Percentiles rank a stretch among this genome's conserved stretches.
Evolutionary conservation across 1,139 yeast genomes (phyloP).

Genomic region (Saccharomycopsis hybrid): DNA sequence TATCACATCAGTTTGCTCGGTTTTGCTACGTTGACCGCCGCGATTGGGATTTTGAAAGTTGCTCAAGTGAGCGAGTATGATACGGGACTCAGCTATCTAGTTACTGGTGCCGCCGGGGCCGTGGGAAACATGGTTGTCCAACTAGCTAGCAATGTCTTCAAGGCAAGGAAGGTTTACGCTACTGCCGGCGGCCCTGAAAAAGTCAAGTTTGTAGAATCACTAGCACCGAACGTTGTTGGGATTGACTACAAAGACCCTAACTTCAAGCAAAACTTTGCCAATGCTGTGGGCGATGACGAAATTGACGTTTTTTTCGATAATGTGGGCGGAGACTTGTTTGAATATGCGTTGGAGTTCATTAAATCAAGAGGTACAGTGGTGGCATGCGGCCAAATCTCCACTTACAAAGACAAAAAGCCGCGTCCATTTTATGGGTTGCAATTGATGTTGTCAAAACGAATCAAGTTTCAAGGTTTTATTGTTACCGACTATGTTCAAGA

Average conservation of each 20-base stretch:
- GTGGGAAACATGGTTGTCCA: constrained; percentile 61
- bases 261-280: constrained; percentile 37
- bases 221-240: constrained; percentile 48
- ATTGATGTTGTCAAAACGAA: constrained; percentile 42
- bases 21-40: constrained; percentile 56
- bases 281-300: constrained; percentile 40
- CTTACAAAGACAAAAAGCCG: constrained; percentile 42
- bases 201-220: constrained; percentile 45
- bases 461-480: constrained; percentile 44
- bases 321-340: constrained; percentile 60
- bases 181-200: constrained; percentile 59
- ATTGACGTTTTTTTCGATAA: constrained; percentile 49
- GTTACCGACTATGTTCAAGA: constrained; percentile 35
- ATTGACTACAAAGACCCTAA: constrained; percentile 49
- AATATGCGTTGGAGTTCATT: constrained; percentile 37
- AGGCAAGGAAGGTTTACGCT: constrained; percentile 54
- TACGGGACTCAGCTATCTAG: constrained; percentile 38
- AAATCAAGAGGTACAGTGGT: constrained; percentile 41
- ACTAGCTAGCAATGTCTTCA: constrained; percentile 47
- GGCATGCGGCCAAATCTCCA: constrained; percentile 60
- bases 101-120: constrained; percentile 69
- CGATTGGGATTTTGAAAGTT: constrained; percentile 30
- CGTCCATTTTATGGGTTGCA: constrained; percentile 20
- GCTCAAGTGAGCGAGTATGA: constrained; percentile 20
- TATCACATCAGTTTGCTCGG: constrained; percentile 47